Evolutionary conservation across 768 basidiomycete species (phyloP).

Genomic region (Pleurotus eryngii): DNA sequence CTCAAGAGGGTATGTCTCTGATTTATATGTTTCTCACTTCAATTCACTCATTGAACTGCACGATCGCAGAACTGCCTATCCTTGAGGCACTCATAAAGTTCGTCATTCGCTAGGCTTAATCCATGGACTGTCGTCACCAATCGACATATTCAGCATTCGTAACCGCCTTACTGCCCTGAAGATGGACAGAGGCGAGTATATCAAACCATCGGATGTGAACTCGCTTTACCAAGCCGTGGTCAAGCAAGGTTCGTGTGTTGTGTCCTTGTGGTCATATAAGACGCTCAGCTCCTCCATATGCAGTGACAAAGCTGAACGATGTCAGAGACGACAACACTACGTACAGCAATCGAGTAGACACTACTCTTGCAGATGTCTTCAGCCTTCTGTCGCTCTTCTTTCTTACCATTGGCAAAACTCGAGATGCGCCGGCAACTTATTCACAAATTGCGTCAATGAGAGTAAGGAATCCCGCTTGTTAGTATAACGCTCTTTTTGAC

Average conservation of each 20-base stretch:
- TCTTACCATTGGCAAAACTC: slow-evolving; percentile 94
- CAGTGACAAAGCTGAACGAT: slow-evolving; percentile 89
- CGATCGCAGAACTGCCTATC: slow-evolving; percentile 76
- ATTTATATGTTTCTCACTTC: slow-evolving; percentile 11
- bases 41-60: slow-evolving; percentile 18
- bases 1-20: slow-evolving; percentile 66
- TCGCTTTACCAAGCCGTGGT: slow-evolving; percentile 90
- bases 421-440: slow-evolving; percentile 92
- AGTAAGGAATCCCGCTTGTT: slow-evolving; percentile 51
- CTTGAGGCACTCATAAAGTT: slow-evolving; percentile 94
- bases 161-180: slow-evolving; percentile 93
- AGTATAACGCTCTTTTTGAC: background rate
- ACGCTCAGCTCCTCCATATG: background rate
- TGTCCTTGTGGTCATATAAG: background rate
- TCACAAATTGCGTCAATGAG: slow-evolving; percentile 95
- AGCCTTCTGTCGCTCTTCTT: slow-evolving; percentile 94
- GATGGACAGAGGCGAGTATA: slow-evolving; percentile 89
- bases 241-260: slow-evolving; percentile 70
- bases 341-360: slow-evolving; percentile 90
- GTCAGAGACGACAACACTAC: slow-evolving; percentile 75
- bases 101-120: slow-evolving; percentile 20
- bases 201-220: slow-evolving; percentile 91
- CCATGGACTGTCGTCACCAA: slow-evolving; percentile 13
- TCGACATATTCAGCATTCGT: slow-evolving; percentile 62
- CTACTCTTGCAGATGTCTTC: slow-evolving; percentile 94